Evolutionary conservation across 2,329 filamentous ascomycete species (phyloP).

Genomic region (Colletotrichum tamarilloi): DNA sequence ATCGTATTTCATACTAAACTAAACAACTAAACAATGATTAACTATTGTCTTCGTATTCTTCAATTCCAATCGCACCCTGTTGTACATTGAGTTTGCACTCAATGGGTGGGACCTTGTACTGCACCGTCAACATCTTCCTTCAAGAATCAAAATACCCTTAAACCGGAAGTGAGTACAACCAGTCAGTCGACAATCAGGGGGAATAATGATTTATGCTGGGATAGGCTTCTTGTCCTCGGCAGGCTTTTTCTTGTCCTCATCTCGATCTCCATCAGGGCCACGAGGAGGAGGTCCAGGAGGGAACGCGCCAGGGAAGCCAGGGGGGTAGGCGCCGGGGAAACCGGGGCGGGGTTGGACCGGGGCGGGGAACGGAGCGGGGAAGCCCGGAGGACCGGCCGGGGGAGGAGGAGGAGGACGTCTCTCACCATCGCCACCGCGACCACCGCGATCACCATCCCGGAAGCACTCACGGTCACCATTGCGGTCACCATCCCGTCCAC

Average conservation of each 20-base stretch:
- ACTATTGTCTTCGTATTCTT: not conserved
- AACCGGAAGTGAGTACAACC: not conserved
- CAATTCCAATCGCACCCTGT: not conserved
- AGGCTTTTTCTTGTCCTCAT: constrained; percentile 7
- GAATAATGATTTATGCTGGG: not conserved
- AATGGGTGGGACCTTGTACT: not conserved
- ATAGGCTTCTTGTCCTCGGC: not conserved
- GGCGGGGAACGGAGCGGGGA: constrained; percentile 23
- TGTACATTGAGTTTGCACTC: not conserved
- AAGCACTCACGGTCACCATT: not conserved
- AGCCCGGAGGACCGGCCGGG: not conserved
- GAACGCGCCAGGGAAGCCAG: not conserved
- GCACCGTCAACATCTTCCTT: not conserved
- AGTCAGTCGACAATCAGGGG: not conserved
- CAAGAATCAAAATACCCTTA: not conserved
- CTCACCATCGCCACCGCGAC: not conserved
- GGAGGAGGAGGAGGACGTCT: constrained; percentile 11
- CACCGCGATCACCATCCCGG: not conserved
- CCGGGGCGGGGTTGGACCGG: constrained; percentile 18
- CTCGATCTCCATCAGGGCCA: constrained; percentile 3
- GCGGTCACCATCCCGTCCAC: not conserved
- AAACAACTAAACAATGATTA: not conserved
- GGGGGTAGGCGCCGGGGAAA: constrained; percentile 11
- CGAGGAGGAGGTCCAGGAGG: not conserved
- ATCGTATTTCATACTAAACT: not conserved